Evolutionary conservation across 257 asterid species (phyloP), one percentile per base, ranked within the genome.

Genomic region (Solanum pinnatisectum): DNA sequence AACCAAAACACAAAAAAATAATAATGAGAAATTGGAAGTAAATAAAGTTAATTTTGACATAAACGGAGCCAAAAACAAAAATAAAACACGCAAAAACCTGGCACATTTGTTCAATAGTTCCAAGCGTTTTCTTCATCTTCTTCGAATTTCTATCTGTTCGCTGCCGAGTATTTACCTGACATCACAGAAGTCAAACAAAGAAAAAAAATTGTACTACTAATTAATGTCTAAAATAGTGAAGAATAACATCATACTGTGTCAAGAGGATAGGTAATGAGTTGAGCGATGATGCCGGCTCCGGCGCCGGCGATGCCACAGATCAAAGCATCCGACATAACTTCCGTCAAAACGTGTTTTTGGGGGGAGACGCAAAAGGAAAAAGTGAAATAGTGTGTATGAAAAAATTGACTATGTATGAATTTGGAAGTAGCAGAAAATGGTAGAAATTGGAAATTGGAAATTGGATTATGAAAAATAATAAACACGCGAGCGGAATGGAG

Each of bases 271-370:
- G 99, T 97, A 81, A 97, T 91, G 90, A 97, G 98, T 90, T 95
- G 98, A 88, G 99, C 99, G 65, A 97, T 95, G 79, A 94, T 94
- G 42, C 99, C 99, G 10, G 98, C 98, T 60, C 99, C 99, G 91
- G 98, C 98, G 3, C 99, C 99, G 93, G 99, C 95, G 89, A 97
- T 95, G 73, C 98, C 98, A 87, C 94, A 95, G 93, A 97, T 97
- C 96, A 97, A 90, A 87, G 99, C 99, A 91, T 97, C 98, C 22
- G 98, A 95, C 99, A 97, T 97, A 49, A 63, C 84, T 87, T 65
- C 18, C n/a, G 23, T 20, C 27, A 27, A 67, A 67, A 25, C 11
- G 72, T 68, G 30, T 27, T 30, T 67, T 30, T 56, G 65, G 65
- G 25, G 25, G 40, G 76, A 30, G 3, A 36, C 13, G 4, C 23